Evolutionary conservation across 2,329 filamentous ascomycete species (phyloP), one percentile per base, ranked within the genome.

Genomic region (Sordariomycetes sp.): DNA sequence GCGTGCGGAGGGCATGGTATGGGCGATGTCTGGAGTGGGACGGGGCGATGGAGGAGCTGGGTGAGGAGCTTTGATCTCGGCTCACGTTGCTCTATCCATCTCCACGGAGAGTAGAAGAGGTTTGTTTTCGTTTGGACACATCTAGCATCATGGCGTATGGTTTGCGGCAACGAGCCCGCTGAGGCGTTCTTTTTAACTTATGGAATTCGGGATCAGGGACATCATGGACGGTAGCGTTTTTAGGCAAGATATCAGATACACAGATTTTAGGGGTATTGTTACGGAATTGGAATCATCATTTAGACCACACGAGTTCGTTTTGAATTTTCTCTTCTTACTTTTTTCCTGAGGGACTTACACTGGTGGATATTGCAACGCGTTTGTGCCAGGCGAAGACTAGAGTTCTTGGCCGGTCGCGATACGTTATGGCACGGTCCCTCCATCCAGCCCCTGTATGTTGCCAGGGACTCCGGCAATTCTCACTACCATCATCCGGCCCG

Each of bases 21-120:
- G 73, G 74, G 2, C 58, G 67, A 32, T 77, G 75, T 59, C 70
- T 70, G 55, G 67, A 72, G 39, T 71, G 70, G 69, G 60, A 54
- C 2, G 64, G 63, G 6, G 58, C 62, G 24, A 62, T 63, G 10
- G 65, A 61, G n/a, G 55, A 60, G 34, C 57, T 57, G 20, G 64
- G 64, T n/a, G 67, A 69, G 35, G 68, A 70, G 61, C 68, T 71
- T 53, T 69, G 63, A 56, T 32, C 28, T 32, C 28, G 28, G 28
- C 8, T 8, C 28, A 5, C 52, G 15, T 53, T 34, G 34, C 20
- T n/a, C n/a, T 52, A 10, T 2, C 10, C 20, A 36, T 48, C n/a
- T n/a, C n/a, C n/a, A n/a, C n/a, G n/a, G n/a, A n/a, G n/a, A n/a
- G n/a, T n/a, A n/a, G n/a, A n/a, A n/a, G 15, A 51, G 17, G 13